Conservation (phyloP, 768 basidiomycete species). For the Boletus patriciae region DNA sequence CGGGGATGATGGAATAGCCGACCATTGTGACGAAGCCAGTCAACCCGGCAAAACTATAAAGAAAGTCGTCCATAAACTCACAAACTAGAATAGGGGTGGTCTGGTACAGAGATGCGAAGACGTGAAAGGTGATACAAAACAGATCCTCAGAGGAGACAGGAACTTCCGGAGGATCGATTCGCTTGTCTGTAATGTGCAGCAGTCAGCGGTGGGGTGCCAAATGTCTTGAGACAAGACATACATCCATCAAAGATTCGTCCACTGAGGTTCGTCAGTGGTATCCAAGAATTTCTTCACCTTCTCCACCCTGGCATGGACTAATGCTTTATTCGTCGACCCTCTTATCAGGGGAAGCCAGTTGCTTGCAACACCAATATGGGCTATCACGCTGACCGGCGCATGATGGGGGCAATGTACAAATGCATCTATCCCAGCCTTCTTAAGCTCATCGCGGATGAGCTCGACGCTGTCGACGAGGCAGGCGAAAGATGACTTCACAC, state of each 20-base stretch:
- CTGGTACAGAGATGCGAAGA: too few species aligned
- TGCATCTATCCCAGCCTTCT: not conserved
- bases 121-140: too few species aligned
- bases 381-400: not conserved
- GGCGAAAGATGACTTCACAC: not conserved
- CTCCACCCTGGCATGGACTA: not conserved
- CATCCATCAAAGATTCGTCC: not conserved
- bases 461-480: not conserved
- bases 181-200: too few species aligned
- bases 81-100: too few species aligned
- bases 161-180: too few species aligned
- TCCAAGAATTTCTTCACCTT: slow-evolving; percentile 1
- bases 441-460: not conserved
- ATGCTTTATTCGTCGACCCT: not conserved
- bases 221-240: not conserved
- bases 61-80: too few species aligned
- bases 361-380: not conserved
- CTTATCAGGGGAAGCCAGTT: not conserved
- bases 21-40: too few species aligned
- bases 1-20: too few species aligned
- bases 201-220: too few species aligned
- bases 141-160: too few species aligned
- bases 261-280: not conserved
- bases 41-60: too few species aligned
- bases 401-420: not conserved